Evolutionary conservation across 2,329 filamentous ascomycete species (phyloP), one percentile per base, ranked within the genome.

Genomic region (Cercospora sesami): DNA sequence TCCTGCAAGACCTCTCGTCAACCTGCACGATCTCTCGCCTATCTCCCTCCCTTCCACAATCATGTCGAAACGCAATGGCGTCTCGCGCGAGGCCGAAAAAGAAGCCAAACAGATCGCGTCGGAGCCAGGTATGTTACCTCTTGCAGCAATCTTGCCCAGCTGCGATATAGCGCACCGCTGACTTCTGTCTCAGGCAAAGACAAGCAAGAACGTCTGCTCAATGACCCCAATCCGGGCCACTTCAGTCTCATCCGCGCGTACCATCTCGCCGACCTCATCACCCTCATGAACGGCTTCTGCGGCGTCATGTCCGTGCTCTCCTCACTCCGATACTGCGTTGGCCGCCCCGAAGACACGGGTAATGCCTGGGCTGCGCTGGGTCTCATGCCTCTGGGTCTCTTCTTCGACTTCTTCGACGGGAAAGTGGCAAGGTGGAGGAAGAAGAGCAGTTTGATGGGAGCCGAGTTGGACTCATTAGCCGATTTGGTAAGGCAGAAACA

Each of bases 381-480:
- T 4, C 92, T 97, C 80, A 91, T 98, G 80, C 94, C 94, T 0
- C 92, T 97, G 68, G 94, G 93, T 5, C 84, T 98, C 12, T 97
- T 98, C 84, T 98, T 98, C 80, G 95, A 99, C 81, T 96, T 97
- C 78, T 93, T 98, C 86, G 95, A 99, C 80, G 95, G 95, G 78
- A 95, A 94, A 79, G 94, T 99, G 65, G 95, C 95, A 71, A 86
- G 95, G 72, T 98, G 95, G 95, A 89, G 95, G 79, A 91, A 93
- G 82, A 99, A 97, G 89, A 95, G 92, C 76, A 96, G 92, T 75
- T 85, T 99, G 78, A 98, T 99, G 94, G 95, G 95, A 12, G 94
- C 97, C 81, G 95, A 99, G 81, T 84, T 99, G 65, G 95, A 99
- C 80, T 98, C 94, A 6, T 85, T 99, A 59, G 95, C 95, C 65